Evolutionary conservation across 2,329 filamentous ascomycete species (phyloP).

Genomic region (Boeremia exigua): DNA sequence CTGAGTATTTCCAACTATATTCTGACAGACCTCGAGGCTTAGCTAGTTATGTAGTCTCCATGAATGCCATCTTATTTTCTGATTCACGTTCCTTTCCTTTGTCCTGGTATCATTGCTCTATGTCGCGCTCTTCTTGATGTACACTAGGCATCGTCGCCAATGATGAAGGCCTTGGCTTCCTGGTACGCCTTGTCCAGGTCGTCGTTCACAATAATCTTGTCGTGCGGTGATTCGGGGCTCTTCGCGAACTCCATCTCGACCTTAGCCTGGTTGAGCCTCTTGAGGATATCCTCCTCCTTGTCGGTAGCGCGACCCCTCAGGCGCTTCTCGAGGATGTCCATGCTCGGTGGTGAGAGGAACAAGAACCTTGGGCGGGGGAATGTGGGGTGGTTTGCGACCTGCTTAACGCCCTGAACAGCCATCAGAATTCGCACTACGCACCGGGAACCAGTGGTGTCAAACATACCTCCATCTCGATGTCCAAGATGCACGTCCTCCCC

Average conservation of each 20-base stretch:
- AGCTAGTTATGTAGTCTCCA: constrained; percentile 27
- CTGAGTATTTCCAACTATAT: constrained; percentile 55
- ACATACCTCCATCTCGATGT: constrained; percentile 92
- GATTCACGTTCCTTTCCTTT: background rate
- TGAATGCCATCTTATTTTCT: background rate
- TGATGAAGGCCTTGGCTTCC: constrained; percentile 58
- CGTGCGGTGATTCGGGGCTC: constrained; percentile 54
- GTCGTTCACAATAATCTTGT: constrained; percentile 60
- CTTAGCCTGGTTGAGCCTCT: constrained; percentile 56
- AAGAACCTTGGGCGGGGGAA: constrained; percentile 76
- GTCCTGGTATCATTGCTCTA: constrained; percentile 7
- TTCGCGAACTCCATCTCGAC: constrained; percentile 52
- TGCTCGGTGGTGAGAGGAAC: constrained; percentile 81
- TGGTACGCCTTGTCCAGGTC: constrained; percentile 58
- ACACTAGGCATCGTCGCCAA: constrained; percentile 43
- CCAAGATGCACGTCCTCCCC: constrained; percentile 79
- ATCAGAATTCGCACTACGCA: background rate
- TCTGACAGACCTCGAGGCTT: constrained; percentile 52
- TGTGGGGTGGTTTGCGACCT: constrained; percentile 75
- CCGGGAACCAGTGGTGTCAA: no score
- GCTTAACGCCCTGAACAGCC: constrained; percentile 75
- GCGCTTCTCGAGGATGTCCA: constrained; percentile 72
- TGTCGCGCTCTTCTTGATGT: background rate
- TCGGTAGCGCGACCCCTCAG: constrained; percentile 53
- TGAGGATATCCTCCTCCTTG: constrained; percentile 56